Percentiles rank a stretch among this genome's conserved stretches.
Conservation (phyloP, 2,329 filamentous ascomycete genomes). For the Colletotrichum somersetense region DNA sequence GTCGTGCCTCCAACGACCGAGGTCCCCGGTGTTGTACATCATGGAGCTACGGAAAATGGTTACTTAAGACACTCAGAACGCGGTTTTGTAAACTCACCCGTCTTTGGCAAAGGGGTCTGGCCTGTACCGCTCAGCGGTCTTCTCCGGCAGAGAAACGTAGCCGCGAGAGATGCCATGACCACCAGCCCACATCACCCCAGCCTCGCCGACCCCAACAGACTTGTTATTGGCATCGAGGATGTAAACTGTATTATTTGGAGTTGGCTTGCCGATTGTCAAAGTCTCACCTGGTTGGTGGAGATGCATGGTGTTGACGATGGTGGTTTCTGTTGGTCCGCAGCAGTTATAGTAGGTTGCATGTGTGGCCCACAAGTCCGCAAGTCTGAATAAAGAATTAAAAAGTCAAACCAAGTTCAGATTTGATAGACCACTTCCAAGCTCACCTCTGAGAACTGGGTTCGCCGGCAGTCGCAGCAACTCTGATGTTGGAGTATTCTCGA, state of each 20-base stretch:
- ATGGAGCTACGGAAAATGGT: conserved; percentile 49
- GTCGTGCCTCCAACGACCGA: conserved; percentile 66
- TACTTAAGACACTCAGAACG: accelerated
- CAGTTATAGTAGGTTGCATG: conserved; percentile 65
- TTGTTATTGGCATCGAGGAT: conserved; percentile 60
- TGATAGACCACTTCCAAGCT: no score
- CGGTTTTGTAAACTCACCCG: conserved; percentile 54
- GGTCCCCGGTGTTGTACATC: conserved; percentile 73
- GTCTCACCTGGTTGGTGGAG: conserved; percentile 51
- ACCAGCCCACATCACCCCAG: conserved; percentile 69
- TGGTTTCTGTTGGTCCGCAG: conserved; percentile 71
- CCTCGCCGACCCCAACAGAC: conserved; percentile 59
- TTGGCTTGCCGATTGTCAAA: conserved; percentile 67
- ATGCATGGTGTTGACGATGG: conserved; percentile 65
- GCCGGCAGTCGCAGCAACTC: conserved; percentile 39
- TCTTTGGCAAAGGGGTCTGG: conserved; percentile 64
- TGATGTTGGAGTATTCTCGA: conserved; percentile 40
- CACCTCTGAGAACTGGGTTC: conserved; percentile 41
- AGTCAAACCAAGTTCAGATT: background rate
- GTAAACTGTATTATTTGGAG: conserved; percentile 69
- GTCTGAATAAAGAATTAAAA: conserved; percentile 19
- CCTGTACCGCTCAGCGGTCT: conserved; percentile 64
- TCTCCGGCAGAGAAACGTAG: conserved; percentile 66
- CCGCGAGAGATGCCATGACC: conserved; percentile 67
- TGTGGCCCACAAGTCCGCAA: conserved; percentile 69